Evolutionary conservation across 1,284 basidiomycete genomes (phyloP), one percentile per base, ranked within the genome.

Genomic region (Cronartium quercuum): DNA sequence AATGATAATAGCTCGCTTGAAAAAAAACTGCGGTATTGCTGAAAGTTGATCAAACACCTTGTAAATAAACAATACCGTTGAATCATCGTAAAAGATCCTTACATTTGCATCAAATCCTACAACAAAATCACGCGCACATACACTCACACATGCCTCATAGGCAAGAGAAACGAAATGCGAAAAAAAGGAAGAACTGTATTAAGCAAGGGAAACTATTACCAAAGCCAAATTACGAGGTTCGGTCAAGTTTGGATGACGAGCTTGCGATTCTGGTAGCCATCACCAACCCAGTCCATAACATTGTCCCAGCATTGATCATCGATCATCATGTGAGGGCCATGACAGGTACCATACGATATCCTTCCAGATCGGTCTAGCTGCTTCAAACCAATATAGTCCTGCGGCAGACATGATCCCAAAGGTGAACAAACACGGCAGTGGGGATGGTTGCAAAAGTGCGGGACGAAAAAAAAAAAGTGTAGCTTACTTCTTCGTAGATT

Each of bases 381-480:
- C 44, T 61, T 60, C 24, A 74, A 51, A 2, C 71, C 71, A 38
- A 74, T 74, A 38, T 74, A 74, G 38, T 74, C 71, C 71, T 74
- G 38, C 7, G 21, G 2, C 6, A 61, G 29, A 12, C 18, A 6
- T 34, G 1, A 61, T 21, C 2, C 24, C 2, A 21, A 51, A 34
- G 6, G 41, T 57, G 3, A 38, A 42, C 9, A 3, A 38, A 24
- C 24, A 35, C 10, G 21, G 42, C 6, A 12, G 21, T 15, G 15
- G 34, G 15, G 34, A 3, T 24, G 12, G 34, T n/a, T 44, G 18
- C 29, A n/a, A 65, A 38, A 18, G 38, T n/a, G 18, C 18, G 5
- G 6, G 15, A 68, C 18, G 3, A 57, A 55, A 21, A 40, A 58
- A 61, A 37, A 13, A 62, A 34, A 6, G 58, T 38, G 34, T n/a